Evolutionary conservation across 1,284 basidiomycete genomes (phyloP).

Genomic region (Rhodotorula sp.): DNA sequence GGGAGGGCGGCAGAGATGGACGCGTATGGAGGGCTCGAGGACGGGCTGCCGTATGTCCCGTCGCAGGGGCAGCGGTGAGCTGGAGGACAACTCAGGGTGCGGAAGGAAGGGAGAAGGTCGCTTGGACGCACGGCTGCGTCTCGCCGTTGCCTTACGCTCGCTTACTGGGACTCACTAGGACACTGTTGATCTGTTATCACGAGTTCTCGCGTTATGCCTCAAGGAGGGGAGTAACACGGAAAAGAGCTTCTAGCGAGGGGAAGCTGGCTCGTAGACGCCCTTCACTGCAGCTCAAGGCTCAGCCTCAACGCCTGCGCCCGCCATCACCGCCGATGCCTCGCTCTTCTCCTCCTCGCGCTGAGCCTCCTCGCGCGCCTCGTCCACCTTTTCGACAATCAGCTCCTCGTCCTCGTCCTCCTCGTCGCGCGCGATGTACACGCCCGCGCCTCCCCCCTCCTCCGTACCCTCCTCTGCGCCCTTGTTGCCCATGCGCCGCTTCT

Average conservation of each 20-base stretch:
- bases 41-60: constrained; percentile 8
- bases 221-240: no score
- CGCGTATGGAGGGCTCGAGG: constrained; percentile 25
- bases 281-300: no score
- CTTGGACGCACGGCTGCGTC: no score
- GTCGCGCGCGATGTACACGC: constrained; percentile 5
- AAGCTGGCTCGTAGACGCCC: accelerated
- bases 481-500: constrained; percentile 6
- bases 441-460: not conserved
- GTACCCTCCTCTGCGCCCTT: not conserved
- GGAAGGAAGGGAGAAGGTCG: no score
- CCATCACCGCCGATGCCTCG: not conserved
- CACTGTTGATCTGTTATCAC: not conserved
- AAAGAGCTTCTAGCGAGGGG: no score
- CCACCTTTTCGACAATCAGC: not conserved
- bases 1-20: constrained; percentile 1
- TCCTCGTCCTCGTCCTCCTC: constrained; percentile 5
- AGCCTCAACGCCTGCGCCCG: not conserved
- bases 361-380: not conserved
- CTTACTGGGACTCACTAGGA: not conserved
- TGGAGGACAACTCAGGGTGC: no score
- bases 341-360: not conserved
- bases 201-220: no score
- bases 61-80: not conserved
- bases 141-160: not conserved